Conservation (phyloP, 2,329 filamentous ascomycete species). For the Talaromyces sp. region DNA sequence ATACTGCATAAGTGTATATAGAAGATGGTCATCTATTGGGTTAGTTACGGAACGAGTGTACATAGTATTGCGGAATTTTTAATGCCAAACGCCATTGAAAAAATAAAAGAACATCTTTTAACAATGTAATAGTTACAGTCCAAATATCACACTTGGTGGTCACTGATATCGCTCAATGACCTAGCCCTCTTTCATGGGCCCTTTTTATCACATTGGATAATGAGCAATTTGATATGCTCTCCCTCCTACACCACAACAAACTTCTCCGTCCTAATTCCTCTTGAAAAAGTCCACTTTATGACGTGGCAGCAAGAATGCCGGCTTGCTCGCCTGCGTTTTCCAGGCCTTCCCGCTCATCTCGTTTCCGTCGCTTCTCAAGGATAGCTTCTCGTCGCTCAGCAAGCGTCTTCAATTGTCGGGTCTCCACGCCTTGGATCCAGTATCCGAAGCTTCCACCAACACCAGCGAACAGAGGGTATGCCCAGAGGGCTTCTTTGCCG, state of each 20-base stretch:
- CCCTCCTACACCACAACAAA: not conserved
- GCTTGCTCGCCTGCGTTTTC: conserved; percentile 28
- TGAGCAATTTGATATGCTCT: not conserved
- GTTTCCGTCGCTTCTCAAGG: conserved; percentile 82
- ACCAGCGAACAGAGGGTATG: conserved; percentile 81
- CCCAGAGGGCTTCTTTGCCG: conserved; percentile 76
- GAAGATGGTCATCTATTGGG: not conserved
- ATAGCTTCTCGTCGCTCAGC: conserved; percentile 71
- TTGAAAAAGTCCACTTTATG: conserved; percentile 20
- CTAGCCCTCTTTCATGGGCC: not conserved
- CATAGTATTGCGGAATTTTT: not conserved
- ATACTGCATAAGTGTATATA: conserved; percentile 19
- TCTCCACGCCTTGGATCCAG: conserved; percentile 88
- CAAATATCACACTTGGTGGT: not conserved
- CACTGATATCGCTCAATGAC: not conserved
- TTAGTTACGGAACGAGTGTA: not conserved
- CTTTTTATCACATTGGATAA: not conserved
- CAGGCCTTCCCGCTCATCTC: conserved; percentile 59
- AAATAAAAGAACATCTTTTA: not conserved
- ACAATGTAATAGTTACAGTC: conserved; percentile 1
- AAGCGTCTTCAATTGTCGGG: conserved; percentile 71
- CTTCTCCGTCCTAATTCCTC: not conserved
- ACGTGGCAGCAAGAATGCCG: conserved; percentile 29
- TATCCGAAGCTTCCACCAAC: conserved; percentile 91
- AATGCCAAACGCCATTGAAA: not conserved